phyloP scores from a whole-genome alignment of 176 grass and related monocot species.

The Carex littledalei region DNA sequence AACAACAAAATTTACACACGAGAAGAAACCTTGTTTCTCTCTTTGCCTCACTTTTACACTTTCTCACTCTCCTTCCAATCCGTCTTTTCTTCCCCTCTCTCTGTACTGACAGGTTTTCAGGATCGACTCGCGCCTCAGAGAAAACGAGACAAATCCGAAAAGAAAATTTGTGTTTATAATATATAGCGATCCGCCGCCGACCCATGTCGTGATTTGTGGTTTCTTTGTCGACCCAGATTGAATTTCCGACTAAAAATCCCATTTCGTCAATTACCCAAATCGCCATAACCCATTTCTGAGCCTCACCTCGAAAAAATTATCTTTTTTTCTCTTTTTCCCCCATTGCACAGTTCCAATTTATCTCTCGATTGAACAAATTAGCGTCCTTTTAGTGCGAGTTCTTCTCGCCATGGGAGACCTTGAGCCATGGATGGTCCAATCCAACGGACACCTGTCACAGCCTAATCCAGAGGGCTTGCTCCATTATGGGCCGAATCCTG shows the following conservation, averaged over 20 bases:
- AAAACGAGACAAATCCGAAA: neutral
- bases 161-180: neutral
- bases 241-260: neutral
- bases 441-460: slow-evolving; percentile 20
- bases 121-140: too few species aligned
- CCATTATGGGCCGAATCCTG: slow-evolving; percentile 31
- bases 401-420: slow-evolving; percentile 58
- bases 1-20: neutral
- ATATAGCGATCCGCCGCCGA: slow-evolving; percentile 18
- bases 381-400: slow-evolving; percentile 1
- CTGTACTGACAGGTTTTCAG: neutral
- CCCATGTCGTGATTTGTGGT: slow-evolving; percentile 6
- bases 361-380: neutral
- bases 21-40: neutral
- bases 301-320: neutral
- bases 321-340: neutral
- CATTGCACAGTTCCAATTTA: neutral
- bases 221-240: neutral
- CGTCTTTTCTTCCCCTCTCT: neutral
- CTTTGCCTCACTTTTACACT: slow-evolving; percentile 6
- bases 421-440: slow-evolving; percentile 36
- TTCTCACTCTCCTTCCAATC: neutral
- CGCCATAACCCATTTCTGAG: neutral
- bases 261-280: slow-evolving; percentile 18
- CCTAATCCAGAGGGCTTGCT: slow-evolving; percentile 1